Percentiles rank a stretch among this genome's conserved stretches.
Evolutionary conservation across 306 rosid genomes (phyloP).

Genomic region (Cucurbita ficifolia): DNA sequence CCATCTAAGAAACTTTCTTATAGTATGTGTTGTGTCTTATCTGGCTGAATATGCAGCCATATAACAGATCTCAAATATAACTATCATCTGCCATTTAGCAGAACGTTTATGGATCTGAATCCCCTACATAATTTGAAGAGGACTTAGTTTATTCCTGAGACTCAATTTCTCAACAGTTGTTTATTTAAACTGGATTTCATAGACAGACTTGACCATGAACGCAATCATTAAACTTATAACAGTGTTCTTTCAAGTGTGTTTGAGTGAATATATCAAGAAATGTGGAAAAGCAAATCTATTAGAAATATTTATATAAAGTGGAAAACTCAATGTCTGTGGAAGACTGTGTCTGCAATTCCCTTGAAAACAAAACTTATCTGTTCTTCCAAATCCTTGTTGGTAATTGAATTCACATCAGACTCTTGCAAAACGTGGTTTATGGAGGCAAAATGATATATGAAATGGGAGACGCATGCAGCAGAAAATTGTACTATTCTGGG

Average conservation of each 20-base stretch:
- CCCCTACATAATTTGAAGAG: neutral
- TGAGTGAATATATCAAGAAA: neutral
- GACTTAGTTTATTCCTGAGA: neutral
- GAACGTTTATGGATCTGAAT: neutral
- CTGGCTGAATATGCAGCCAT: neutral
- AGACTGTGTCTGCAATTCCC: neutral
- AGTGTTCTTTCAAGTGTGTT: neutral
- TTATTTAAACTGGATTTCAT: neutral
- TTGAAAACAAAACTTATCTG: neutral
- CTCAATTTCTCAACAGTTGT: neutral
- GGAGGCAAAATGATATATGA: neutral
- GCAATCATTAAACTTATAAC: neutral
- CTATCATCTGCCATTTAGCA: neutral
- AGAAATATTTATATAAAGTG: neutral
- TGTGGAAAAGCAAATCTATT: neutral
- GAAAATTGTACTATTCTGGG: slow-evolving; percentile 4
- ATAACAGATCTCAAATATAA: neutral
- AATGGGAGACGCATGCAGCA: slow-evolving; percentile 5
- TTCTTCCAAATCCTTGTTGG: slow-evolving; percentile 2
- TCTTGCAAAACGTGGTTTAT: neutral
- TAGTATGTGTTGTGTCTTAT: neutral
- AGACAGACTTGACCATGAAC: neutral
- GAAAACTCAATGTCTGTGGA: neutral
- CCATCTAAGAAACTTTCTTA: neutral
- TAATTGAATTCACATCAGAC: neutral